Percentiles rank a stretch among this genome's conserved stretches.
These are phyloP conservation scores for Boletus reticulatus DNA, from an alignment of 768 basidiomycete genomes.

Conservation along the genomic window DNA sequence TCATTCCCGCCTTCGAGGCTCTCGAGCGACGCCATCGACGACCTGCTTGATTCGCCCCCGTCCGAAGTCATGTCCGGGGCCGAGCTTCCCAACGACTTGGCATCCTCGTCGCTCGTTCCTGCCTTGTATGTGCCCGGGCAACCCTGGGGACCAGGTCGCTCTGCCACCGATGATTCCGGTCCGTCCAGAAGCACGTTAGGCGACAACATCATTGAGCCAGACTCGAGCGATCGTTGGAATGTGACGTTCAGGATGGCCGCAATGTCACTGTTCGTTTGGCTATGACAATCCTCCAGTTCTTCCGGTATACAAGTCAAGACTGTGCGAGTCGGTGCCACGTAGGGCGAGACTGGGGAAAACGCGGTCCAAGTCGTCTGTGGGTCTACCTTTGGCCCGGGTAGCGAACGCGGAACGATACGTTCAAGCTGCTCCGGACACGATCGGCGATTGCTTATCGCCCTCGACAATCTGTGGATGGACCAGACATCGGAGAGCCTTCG, in stretches of 20 bases:
- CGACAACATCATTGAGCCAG: conserved; percentile 2
- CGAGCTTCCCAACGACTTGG: conserved; percentile 18
- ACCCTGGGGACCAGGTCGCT: not conserved
- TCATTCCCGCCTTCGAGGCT: conserved; percentile 17
- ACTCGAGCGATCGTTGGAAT: conserved; percentile 12
- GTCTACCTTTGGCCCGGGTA: not conserved
- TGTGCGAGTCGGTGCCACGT: conserved; percentile 18
- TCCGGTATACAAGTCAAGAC: conserved; percentile 29
- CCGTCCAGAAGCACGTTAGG: not conserved
- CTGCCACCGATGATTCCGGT: not conserved
- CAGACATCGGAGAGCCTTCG: conserved; percentile 18
- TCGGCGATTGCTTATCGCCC: conserved; percentile 6
- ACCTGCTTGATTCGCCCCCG: conserved; percentile 20
- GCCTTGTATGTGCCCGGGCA: not conserved
- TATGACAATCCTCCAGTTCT: conserved; percentile 26
- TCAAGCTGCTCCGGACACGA: conserved; percentile 1
- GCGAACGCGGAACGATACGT: not conserved
- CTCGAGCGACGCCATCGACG: conserved; percentile 24
- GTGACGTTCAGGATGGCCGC: conserved; percentile 9
- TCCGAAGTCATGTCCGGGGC: conserved; percentile 27
- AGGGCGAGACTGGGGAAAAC: conserved; percentile 22
- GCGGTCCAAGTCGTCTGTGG: conserved; percentile 32
- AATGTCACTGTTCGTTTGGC: conserved; percentile 17
- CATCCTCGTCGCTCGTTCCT: conserved; percentile 13
- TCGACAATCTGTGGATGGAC: conserved; percentile 21